Evolutionary conservation across 192 early-diverging fungal species (phyloP), one percentile per base, ranked within the genome.

Genomic region (Coemansia sp.): DNA sequence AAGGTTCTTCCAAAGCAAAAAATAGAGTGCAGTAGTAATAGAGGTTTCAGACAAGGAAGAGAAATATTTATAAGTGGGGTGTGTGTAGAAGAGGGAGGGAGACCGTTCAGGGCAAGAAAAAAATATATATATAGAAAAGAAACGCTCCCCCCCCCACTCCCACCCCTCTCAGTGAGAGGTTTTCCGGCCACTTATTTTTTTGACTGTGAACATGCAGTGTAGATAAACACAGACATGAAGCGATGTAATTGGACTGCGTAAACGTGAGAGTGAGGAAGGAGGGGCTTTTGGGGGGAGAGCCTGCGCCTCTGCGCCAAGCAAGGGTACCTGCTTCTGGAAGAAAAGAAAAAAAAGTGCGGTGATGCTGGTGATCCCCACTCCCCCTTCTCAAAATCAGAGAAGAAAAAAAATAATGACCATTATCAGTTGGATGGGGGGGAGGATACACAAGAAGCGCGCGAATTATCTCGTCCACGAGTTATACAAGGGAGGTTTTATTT

Each of bases 31-130:
- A 52, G 49, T 29, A 67, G 47, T 31, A 34, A 49, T 8, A 24
- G 38, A 54, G 66, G 47, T 67, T 31, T 54, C 33, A 54, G 33
- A 52, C 46, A 65, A 63, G 43, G 47, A 63, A 29, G 31, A 61
- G 31, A 61, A 33, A 24, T 8, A 59, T 38, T 13, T 59, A 20
- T 11, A 47, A 51, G 44, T 49, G 47, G 44, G 65, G 16, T 27
- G 27, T 27, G 43, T 43, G 42, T 20, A 49, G 22, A 27, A 27
- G 52, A 54, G 52, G 54, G 54, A 55, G 54, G 54, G 54, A 55
- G 54, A 55, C 24, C 4, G 27, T 31, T 55, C 54, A 55, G 54
- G 54, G 54, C 42, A 12, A 12, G 15, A 43, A 16, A 16, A 16
- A 16, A 12, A 43, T 15, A 12, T 22, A 8, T 15, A 20, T 16